phyloP scores from a whole-genome alignment of 129 eudicot species.

The Artemisia argyi region DNA sequence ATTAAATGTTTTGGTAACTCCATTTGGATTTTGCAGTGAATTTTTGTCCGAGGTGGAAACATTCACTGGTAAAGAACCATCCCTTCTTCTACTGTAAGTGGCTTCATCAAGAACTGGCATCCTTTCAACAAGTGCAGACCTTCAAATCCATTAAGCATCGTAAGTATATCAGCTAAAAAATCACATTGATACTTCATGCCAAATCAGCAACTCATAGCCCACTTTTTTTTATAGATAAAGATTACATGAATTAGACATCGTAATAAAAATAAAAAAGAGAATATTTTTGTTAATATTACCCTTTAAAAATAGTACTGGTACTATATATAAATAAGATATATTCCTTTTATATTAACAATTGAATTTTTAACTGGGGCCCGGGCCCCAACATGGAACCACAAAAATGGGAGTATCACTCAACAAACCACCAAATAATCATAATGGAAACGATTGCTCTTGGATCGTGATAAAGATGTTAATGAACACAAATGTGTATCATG shows the following conservation, averaged over 20 bases:
- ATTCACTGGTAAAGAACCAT: slow-evolving; percentile 68
- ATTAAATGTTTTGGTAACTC: slow-evolving; percentile 60
- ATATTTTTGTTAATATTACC: background rate
- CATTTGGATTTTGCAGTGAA: slow-evolving; percentile 67
- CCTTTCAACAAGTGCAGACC: slow-evolving; percentile 82
- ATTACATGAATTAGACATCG: too few species aligned
- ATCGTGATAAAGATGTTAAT: too few species aligned
- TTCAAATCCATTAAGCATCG: slow-evolving; percentile 33
- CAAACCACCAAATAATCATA: too few species aligned
- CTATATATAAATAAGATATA: too few species aligned
- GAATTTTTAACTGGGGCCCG: too few species aligned
- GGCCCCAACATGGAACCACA: too few species aligned
- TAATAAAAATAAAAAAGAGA: background rate
- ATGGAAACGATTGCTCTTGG: too few species aligned
- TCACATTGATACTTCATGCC: background rate
- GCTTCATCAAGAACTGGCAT: slow-evolving; percentile 99
- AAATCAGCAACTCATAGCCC: too few species aligned
- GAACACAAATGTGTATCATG: background rate
- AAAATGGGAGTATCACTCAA: too few species aligned
- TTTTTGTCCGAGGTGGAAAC: slow-evolving; percentile 65
- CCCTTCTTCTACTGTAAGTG: slow-evolving; percentile 76
- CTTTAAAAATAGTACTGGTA: background rate
- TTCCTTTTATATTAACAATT: too few species aligned
- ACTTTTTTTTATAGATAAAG: too few species aligned
- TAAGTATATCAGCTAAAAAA: slow-evolving; percentile 13